Evolutionary conservation across 2,329 filamentous ascomycete species (phyloP), one percentile per base, ranked within the genome.

Genomic region (Ophiostoma sp.): DNA sequence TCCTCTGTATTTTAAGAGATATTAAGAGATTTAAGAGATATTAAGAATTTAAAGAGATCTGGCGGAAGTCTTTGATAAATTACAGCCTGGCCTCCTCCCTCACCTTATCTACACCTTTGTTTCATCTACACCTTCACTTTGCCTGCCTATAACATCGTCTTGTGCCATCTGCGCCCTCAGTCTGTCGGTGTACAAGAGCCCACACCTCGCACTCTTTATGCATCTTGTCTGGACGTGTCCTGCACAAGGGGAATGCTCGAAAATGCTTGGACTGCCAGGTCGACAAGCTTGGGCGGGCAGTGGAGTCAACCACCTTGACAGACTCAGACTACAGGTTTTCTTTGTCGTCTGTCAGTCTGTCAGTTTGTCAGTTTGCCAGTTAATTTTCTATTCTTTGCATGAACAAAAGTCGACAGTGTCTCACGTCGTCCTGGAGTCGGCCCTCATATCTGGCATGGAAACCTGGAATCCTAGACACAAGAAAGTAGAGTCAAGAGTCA

Each of bases 371-470:
- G 35, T 15, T 23, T 67, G n/a, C n/a, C n/a, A n/a, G n/a, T n/a
- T n/a, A n/a, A n/a, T n/a, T 71, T 71, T 71, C 36, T 44, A 6
- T 6, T 48, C 17, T 48, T 7, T 48, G 17, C 17, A 48, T 31
- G 27, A 48, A 17, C 17, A 48, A 48, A 48, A 20, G 70, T 71
- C 33, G 60, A 69, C 36, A 23, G 44, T 71, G 67, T 71, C 64
- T 67, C 68, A 69, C 64, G 52, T n/a, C 31, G 17, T 6, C 60
- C 31, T 33, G 36, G 67, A 62, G 64, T 67, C 64, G 64, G 70
- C 44, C 52, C 52, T 57, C 69, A 41, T 67, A 62, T 57, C n/a
- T 57, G 23, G 57, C 35, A 62, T 69, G 60, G 67, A 68, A 71
- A 67, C 11, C 39, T 39, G 10, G 1, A 31, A 31, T 31, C 52